A percentile compares a stretch with the other conserved stretches of the same genome.
Conservation (phyloP, 805 yeast species). For the Alloascoidea hylecoeti region DNA sequence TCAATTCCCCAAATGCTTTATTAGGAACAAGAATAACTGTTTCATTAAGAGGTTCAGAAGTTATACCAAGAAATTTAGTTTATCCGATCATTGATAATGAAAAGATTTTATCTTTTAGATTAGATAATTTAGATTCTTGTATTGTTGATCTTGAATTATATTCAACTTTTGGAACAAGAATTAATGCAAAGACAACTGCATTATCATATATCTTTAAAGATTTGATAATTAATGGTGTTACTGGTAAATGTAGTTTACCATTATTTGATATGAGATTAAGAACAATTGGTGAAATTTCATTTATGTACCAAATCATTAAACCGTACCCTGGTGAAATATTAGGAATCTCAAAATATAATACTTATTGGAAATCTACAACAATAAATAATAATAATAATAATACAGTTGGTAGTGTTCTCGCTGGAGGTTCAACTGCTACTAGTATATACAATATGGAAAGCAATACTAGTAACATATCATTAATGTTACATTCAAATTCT, state of each 20-base stretch:
- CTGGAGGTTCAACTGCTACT: constrained; percentile 6
- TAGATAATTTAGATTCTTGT: constrained; percentile 62
- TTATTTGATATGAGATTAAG: constrained; percentile 70
- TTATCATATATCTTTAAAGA: constrained; percentile 34
- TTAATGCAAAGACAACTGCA: constrained; percentile 82
- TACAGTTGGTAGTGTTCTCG: constrained; percentile 1
- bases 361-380: constrained; percentile 91
- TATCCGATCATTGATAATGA: constrained; percentile 63
- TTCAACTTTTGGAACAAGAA: constrained; percentile 88
- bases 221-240: constrained; percentile 7
- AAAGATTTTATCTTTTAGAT: constrained; percentile 67
- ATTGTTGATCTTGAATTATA: constrained; percentile 77
- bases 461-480: constrained; percentile 1
- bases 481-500: constrained; percentile 8
- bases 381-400: constrained; percentile 6
- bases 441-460: constrained; percentile 1
- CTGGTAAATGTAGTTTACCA: constrained; percentile 35
- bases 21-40: constrained; percentile 56
- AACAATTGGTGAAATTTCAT: constrained; percentile 67
- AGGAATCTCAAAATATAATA: constrained; percentile 85
- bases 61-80: constrained; percentile 77
- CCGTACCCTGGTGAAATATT: constrained; percentile 80
- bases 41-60: constrained; percentile 53
- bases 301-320: constrained; percentile 69
- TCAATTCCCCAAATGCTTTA: constrained; percentile 24